Base-by-base conservation (phyloP, 495 filamentous ascomycete genomes). In the Tuber umbilicatum region DNA sequence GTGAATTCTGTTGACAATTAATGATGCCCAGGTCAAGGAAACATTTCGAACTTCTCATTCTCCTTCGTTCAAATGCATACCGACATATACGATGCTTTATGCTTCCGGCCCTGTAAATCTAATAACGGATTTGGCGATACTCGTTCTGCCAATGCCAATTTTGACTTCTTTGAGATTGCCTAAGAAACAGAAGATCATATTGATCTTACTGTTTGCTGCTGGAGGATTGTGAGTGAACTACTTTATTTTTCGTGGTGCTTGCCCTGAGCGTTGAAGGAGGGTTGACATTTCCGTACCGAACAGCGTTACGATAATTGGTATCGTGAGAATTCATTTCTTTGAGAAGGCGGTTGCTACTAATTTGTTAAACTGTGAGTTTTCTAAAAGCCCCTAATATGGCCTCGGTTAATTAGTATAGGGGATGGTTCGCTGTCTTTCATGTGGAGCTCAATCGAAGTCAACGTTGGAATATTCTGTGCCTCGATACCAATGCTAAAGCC, bases 401-500 rank as follows among this genome's bases (percentile, higher is more conserved):
- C 23, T 68, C 21, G 82, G 85, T 50, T 88, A 64, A 64, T 88
- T 76, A 83, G 83, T 81, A 90, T 71, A 76, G 75, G 89, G 90
- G 92, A 93, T 83, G 93, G 90, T 5, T 92, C 93, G 5, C 83
- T 93, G 2, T 91, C 93, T 0, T 92, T 96, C 81, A 93, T 97
- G 91, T 97, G 93, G 94, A 94, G 91, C 27, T 92, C 90, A 14
- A 88, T 97, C 75, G 94, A 97, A 83, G 93, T 97, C 83, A 94
- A 97, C 79, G 86, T 93, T 12, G 93, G 93, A 12, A 92, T 97
- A 73, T 91, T 94, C 64, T 95, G 92, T 74, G 94, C 89, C 69
- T 97, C 93, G 79, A 90, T 97, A 40, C 94, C 94, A 21, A 94
- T 91, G 31, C 85, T 97, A 76, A 97, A 97, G 80, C 94, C 94